Evolutionary conservation across 768 basidiomycete species (phyloP), one percentile per base, ranked within the genome.

Genomic region (Vishniacozyma victoriae): DNA sequence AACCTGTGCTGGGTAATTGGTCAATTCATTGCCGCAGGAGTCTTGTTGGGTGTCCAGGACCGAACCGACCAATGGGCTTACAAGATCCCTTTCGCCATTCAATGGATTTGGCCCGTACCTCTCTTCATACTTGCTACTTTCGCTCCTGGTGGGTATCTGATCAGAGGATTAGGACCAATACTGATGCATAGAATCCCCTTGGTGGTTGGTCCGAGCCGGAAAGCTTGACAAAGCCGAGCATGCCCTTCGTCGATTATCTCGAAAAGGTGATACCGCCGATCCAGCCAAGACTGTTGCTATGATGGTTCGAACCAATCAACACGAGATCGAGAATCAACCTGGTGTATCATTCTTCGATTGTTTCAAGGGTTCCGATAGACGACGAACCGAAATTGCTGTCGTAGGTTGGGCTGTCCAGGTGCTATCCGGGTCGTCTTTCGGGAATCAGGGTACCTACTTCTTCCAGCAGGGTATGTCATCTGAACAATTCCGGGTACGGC

Each of bases 1-100:
- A 69, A 67, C 43, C 46, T 62, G 2, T 71, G 65, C 50, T 70
- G 52, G 70, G 52, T 46, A 13, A 46, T 59, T 23, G 58, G 58
- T 11, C 58, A 59, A 48, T 41, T 59, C 36, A 46, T 59, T 31
- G 50, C 50, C n/a, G 50, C 52, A 19, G 58, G 54, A 4, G 54
- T 59, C 47, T 24, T 68, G 11, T 16, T 24, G 20, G 16, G 27
- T 4, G n/a, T 19, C 3, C 11, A 19, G 35, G 46, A 39, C 12
- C 40, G 49, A 33, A 50, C 44, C 19, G 53, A 48, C 27, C 47
- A 70, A 27, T 41, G 45, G 46, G 57, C 52, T 3, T 59, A 46
- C 40, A 16, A 44, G 37, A 45, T 57, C 16, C 55, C 59, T 6
- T 62, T 54, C 36, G 50, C 50, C n/a, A 22, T 62, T 18, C 60